Evolutionary conservation across 1,284 basidiomycete species (phyloP).

Genomic region (Agaricales sp.): DNA sequence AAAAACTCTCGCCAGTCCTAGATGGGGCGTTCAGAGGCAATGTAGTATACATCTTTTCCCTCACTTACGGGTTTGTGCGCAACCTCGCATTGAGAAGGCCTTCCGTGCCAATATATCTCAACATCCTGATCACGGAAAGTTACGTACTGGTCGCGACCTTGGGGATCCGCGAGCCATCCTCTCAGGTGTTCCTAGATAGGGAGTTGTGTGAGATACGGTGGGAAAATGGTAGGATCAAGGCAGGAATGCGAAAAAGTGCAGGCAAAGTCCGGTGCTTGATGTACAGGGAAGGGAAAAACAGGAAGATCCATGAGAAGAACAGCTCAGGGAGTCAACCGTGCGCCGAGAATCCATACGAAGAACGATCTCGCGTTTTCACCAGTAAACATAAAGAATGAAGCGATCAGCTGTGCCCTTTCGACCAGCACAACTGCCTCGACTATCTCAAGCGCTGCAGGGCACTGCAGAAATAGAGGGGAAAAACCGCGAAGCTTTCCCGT

Average conservation of each 20-base stretch:
- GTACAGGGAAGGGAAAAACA: slow-evolving; percentile 7
- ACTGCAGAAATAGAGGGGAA: too few species aligned
- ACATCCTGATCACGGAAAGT: slow-evolving; percentile 92
- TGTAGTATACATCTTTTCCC: slow-evolving; percentile 5
- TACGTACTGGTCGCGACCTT: slow-evolving; percentile 93
- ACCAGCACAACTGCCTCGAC: too few species aligned
- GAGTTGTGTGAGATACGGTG: neutral
- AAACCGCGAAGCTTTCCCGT: too few species aligned
- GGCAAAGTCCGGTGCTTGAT: neutral
- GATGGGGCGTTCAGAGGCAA: too few species aligned
- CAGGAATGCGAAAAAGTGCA: neutral
- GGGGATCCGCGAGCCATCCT: slow-evolving; percentile 88
- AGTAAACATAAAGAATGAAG: too few species aligned
- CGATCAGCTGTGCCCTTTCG: too few species aligned
- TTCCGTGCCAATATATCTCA: slow-evolving; percentile 89
- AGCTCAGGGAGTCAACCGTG: neutral
- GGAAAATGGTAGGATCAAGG: slow-evolving; percentile 1
- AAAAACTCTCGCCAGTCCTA: slow-evolving; percentile 92
- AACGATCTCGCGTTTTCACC: too few species aligned
- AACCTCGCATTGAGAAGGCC: slow-evolving; percentile 79
- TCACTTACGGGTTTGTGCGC: slow-evolving; percentile 64
- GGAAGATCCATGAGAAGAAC: neutral
- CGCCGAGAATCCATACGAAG: too few species aligned
- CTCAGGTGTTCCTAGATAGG: slow-evolving; percentile 78
- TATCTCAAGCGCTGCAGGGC: too few species aligned